Percentiles rank a stretch among this genome's conserved stretches.
Conservation (phyloP, 805 yeast genomes). For the Candida incommunis region DNA sequence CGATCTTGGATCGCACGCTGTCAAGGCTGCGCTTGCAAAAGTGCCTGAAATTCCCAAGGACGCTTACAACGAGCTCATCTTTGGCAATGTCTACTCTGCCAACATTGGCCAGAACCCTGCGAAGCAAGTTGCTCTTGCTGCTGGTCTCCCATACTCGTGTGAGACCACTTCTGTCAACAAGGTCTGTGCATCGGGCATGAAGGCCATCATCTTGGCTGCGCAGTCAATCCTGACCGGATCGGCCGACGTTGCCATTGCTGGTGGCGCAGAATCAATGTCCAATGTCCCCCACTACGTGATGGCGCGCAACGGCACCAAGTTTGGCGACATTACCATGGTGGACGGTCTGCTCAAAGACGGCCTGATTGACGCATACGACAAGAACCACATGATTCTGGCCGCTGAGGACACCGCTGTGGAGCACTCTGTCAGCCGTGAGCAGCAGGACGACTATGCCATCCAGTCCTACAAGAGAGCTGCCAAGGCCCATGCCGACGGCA, state of each 20-base stretch:
- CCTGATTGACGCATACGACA: constrained; percentile 79
- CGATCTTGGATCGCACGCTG: constrained; percentile 88
- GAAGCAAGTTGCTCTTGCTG: constrained; percentile 85
- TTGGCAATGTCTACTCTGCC: constrained; percentile 88
- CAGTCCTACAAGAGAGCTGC: constrained; percentile 77
- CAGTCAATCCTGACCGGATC: constrained; percentile 79
- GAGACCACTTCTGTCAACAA: constrained; percentile 88
- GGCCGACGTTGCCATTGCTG: constrained; percentile 89
- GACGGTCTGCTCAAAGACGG: constrained; percentile 94
- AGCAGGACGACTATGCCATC: constrained; percentile 82
- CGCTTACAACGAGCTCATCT: constrained; percentile 76
- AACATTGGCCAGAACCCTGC: constrained; percentile 97
- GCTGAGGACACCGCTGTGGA: constrained; percentile 94
- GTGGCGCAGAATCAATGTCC: constrained; percentile 97
- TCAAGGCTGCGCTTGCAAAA: constrained; percentile 65
- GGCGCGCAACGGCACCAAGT: constrained; percentile 81
- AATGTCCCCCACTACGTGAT: constrained; percentile 82
- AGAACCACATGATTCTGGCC: constrained; percentile 86
- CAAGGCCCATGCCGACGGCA: constrained; percentile 64
- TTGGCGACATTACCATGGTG: constrained; percentile 63
- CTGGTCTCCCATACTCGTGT: constrained; percentile 70
- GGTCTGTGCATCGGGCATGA: constrained; percentile 95
- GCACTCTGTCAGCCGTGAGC: constrained; percentile 61
- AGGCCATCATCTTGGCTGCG: constrained; percentile 80
- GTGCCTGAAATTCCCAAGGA: constrained; percentile 53